Evolutionary conservation across 805 yeast genomes (phyloP).

Genomic region (Nakazawaea holstii): DNA sequence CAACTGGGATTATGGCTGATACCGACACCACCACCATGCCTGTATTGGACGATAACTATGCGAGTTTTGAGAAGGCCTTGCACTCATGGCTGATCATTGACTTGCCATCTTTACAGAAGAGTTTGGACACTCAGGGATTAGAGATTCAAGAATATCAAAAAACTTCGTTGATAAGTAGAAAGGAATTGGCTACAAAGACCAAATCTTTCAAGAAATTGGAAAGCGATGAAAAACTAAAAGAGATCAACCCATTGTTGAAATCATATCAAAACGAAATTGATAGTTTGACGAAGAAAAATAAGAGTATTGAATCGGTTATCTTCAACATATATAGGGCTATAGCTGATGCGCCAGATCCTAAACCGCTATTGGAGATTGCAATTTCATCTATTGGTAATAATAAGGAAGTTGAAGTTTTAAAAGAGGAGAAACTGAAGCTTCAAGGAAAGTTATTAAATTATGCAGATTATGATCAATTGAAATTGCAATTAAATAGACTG

Average conservation of each 20-base stretch:
- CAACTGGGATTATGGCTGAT: too few species aligned
- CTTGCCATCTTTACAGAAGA: constrained; percentile 62
- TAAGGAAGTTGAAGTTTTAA: constrained; percentile 46
- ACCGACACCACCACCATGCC: too few species aligned
- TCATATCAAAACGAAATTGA: constrained; percentile 89
- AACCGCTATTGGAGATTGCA: constrained; percentile 68
- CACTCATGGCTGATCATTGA: constrained; percentile 74
- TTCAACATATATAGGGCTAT: constrained; percentile 69
- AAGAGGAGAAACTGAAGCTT: constrained; percentile 42
- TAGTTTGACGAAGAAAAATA: constrained; percentile 68
- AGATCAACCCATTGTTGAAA: constrained; percentile 62
- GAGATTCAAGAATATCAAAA: constrained; percentile 69
- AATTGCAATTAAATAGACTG: constrained; percentile 54
- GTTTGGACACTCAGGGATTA: constrained; percentile 69
- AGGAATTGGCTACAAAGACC: constrained; percentile 76
- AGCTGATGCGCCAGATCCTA: constrained; percentile 93
- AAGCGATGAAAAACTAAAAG: constrained; percentile 60
- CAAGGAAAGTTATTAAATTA: constrained; percentile 55
- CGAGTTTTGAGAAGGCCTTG: constrained; percentile 48
- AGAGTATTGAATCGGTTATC: constrained; percentile 66
- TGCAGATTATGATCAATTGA: constrained; percentile 78
- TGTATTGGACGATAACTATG: not conserved
- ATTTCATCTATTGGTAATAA: constrained; percentile 55
- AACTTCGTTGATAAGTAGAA: constrained; percentile 62
- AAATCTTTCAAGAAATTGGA: constrained; percentile 73